These are phyloP conservation scores for Boletellus emodensis DNA, from an alignment of 768 basidiomycete species.

Conservation along the genomic window DNA sequence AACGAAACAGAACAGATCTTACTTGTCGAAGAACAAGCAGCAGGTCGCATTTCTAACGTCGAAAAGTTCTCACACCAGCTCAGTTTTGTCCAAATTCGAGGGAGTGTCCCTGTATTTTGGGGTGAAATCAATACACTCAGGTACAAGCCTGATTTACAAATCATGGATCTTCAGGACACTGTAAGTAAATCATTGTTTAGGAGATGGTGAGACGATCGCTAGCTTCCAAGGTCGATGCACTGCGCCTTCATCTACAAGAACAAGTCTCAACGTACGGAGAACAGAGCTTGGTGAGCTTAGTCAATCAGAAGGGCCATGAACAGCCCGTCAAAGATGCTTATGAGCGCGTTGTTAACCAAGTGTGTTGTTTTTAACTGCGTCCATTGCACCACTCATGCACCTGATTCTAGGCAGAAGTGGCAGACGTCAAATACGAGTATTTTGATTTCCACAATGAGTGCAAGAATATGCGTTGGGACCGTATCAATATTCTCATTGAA, in stretches of 20 bases:
- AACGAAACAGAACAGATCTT: slow-evolving; percentile 97
- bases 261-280: slow-evolving; percentile 73
- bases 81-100: slow-evolving; percentile 91
- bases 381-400: neutral
- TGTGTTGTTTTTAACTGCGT: slow-evolving; percentile 25
- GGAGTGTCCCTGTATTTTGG: slow-evolving; percentile 94
- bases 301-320: slow-evolving; percentile 93
- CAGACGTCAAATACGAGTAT: slow-evolving; percentile 81
- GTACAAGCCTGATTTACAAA: slow-evolving; percentile 93
- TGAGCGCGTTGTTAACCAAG: slow-evolving; percentile 70
- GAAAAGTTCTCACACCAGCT: slow-evolving; percentile 58
- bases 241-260: slow-evolving; percentile 69
- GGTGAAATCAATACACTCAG: slow-evolving; percentile 92
- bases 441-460: slow-evolving; percentile 98
- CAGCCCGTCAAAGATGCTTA: slow-evolving; percentile 93
- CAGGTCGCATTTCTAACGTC: slow-evolving; percentile 35
- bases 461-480: slow-evolving; percentile 91
- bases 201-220: slow-evolving; percentile 2
- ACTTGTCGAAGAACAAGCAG: slow-evolving; percentile 60
- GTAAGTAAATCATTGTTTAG: slow-evolving; percentile 41
- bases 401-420: slow-evolving; percentile 49
- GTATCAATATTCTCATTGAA: slow-evolving; percentile 80
- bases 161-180: slow-evolving; percentile 90
- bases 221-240: slow-evolving; percentile 55
- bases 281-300: slow-evolving; percentile 80